phyloP scores from a whole-genome alignment of 768 basidiomycete genomes.

The Cystobasidiopsis lactophilus region DNA sequence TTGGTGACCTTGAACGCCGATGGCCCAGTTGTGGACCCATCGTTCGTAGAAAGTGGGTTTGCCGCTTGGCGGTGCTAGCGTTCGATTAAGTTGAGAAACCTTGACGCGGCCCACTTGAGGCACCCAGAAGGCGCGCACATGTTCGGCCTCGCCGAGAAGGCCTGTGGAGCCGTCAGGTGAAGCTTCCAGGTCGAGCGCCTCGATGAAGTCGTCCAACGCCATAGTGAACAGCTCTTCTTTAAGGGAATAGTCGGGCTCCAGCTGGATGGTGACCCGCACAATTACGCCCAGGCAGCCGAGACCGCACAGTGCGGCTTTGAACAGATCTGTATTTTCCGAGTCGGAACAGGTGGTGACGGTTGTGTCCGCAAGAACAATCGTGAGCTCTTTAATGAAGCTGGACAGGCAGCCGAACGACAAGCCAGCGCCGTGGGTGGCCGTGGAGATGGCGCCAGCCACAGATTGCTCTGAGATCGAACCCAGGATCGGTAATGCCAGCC shows the following conservation, averaged over 20 bases:
- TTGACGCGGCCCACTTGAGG: slow-evolving; percentile 52
- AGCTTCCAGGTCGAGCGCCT: slow-evolving; percentile 8
- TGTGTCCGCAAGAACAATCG: slow-evolving; percentile 56
- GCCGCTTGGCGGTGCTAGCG: slow-evolving; percentile 23
- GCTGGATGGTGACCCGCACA: slow-evolving; percentile 48
- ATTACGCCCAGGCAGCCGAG: slow-evolving; percentile 79
- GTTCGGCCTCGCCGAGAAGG: slow-evolving; percentile 40
- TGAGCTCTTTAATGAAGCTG: slow-evolving; percentile 50
- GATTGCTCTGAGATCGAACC: slow-evolving; percentile 96
- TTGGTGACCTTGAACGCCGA: slow-evolving; percentile 65
- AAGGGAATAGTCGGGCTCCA: slow-evolving; percentile 62
- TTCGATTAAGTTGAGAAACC: slow-evolving; percentile 51
- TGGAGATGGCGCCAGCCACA: slow-evolving; percentile 72
- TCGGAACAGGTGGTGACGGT: slow-evolving; percentile 41
- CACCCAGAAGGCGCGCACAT: slow-evolving; percentile 91
- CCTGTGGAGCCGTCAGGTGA: slow-evolving; percentile 4
- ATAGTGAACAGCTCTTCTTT: slow-evolving; percentile 24
- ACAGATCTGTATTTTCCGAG: slow-evolving; percentile 45
- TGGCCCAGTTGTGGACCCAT: slow-evolving; percentile 8
- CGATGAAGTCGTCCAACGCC: slow-evolving; percentile 13
- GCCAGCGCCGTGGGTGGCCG: slow-evolving; percentile 87
- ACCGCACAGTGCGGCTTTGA: slow-evolving; percentile 72
- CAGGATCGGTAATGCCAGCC: slow-evolving; percentile 70
- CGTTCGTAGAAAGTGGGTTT: not conserved
- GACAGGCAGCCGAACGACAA: slow-evolving; percentile 57